phyloP scores from a whole-genome alignment of 2,329 filamentous ascomycete genomes.

The Penicillium sp. region DNA sequence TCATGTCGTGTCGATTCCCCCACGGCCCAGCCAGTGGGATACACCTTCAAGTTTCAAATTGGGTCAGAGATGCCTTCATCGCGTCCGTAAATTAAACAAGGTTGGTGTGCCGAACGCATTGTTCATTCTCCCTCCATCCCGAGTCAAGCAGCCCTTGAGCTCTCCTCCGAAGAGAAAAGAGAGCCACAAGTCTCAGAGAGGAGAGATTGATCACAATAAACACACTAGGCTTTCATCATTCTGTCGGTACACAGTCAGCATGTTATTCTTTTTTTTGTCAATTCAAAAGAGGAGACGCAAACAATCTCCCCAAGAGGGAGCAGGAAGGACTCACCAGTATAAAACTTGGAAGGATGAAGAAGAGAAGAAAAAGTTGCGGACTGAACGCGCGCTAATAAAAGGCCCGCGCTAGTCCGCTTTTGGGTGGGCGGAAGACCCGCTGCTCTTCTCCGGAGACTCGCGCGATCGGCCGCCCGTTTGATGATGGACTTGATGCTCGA shows the following conservation, averaged over 20 bases:
- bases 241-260: slow-evolving; percentile 41
- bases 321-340: slow-evolving; percentile 65
- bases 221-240: slow-evolving; percentile 99
- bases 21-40: slow-evolving; percentile 11
- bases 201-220: slow-evolving; percentile 72
- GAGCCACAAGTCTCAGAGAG: slow-evolving; percentile 65
- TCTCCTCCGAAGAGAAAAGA: slow-evolving; percentile 62
- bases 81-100: slow-evolving; percentile 94
- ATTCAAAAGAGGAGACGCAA: too few species aligned
- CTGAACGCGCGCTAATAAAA: slow-evolving; percentile 20
- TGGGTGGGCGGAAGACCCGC: slow-evolving; percentile 14
- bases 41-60: slow-evolving; percentile 47
- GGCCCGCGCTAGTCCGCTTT: slow-evolving; percentile 20
- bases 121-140: slow-evolving; percentile 74
- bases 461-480: slow-evolving; percentile 1
- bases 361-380: slow-evolving; percentile 42
- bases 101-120: slow-evolving; percentile 98
- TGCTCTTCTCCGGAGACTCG: slow-evolving; percentile 1
- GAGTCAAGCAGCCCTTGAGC: slow-evolving; percentile 78
- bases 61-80: slow-evolving; percentile 93
- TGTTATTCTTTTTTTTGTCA: too few species aligned
- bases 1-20: not conserved
- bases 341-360: slow-evolving; percentile 99
- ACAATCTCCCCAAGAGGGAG: not conserved
- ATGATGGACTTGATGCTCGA: not conserved